Percentiles rank a stretch among this genome's conserved stretches.
Evolutionary conservation across 306 rosid species (phyloP).

Genomic region (Quercus aquifolioides): DNA sequence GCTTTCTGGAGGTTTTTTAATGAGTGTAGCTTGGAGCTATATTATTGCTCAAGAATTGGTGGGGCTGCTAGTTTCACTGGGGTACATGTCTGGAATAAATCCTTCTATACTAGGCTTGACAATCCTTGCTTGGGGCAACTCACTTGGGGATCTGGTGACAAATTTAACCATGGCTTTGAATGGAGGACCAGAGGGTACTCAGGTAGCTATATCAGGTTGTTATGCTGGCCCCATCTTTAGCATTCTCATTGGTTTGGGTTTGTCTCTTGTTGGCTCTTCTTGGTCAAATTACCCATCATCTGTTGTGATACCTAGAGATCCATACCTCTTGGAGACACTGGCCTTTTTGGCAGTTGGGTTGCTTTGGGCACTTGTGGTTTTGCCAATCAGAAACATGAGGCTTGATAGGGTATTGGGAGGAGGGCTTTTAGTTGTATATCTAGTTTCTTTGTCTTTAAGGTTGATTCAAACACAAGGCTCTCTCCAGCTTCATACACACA

Average conservation of each 20-base stretch:
- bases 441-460: slow-evolving; percentile 38
- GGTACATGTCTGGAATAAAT: slow-evolving; percentile 28
- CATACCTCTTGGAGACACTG: slow-evolving; percentile 49
- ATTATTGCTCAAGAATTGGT: slow-evolving; percentile 52
- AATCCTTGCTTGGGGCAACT: slow-evolving; percentile 47
- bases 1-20: slow-evolving; percentile 49
- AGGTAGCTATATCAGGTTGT: slow-evolving; percentile 53
- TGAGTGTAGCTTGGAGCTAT: slow-evolving; percentile 60
- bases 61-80: slow-evolving; percentile 44
- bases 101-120: slow-evolving; percentile 44
- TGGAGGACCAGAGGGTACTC: slow-evolving; percentile 48
- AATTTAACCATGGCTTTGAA: slow-evolving; percentile 47
- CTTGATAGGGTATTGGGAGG: slow-evolving; percentile 45
- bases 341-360: slow-evolving; percentile 39
- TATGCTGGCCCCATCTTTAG: slow-evolving; percentile 60
- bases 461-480: slow-evolving; percentile 42
- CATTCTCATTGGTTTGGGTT: slow-evolving; percentile 44
- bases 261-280: slow-evolving; percentile 33
- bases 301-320: slow-evolving; percentile 40
- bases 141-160: slow-evolving; percentile 45
- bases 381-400: slow-evolving; percentile 39
- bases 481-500: slow-evolving; percentile 17
- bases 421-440: slow-evolving; percentile 46
- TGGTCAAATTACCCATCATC: slow-evolving; percentile 41
- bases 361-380: slow-evolving; percentile 43